phyloP scores from a whole-genome alignment of 768 basidiomycete genomes.

The Trametes villosa region DNA sequence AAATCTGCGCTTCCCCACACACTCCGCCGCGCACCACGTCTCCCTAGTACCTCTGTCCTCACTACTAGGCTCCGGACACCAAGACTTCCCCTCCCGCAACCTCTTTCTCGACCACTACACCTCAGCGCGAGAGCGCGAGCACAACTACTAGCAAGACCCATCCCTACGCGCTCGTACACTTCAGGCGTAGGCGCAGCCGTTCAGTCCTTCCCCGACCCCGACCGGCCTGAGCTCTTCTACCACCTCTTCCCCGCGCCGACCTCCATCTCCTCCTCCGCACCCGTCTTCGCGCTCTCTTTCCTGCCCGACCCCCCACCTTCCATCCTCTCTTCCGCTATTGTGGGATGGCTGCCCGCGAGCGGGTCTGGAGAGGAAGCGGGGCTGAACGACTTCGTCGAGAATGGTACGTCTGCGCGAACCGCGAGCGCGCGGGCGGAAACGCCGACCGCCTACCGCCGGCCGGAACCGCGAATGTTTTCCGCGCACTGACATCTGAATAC shows the following conservation, averaged over 20 bases:
- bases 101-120: no score
- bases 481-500: slow-evolving; percentile 2
- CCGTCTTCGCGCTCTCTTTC: slow-evolving; percentile 72
- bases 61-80: no score
- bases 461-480: background rate
- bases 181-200: no score
- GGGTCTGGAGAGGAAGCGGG: slow-evolving; percentile 48
- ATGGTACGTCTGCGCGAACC: slow-evolving; percentile 50
- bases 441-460: background rate
- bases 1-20: no score
- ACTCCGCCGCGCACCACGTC: no score
- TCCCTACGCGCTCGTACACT: no score
- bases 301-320: slow-evolving; percentile 49
- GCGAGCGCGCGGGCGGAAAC: background rate
- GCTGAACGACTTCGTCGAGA: slow-evolving; percentile 73
- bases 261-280: slow-evolving; percentile 46
- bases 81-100: no score
- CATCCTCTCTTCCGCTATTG: slow-evolving; percentile 52
- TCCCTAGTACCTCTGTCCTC: no score
- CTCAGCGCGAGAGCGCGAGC: no score
- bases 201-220: slow-evolving; percentile 57
- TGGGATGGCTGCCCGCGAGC: slow-evolving; percentile 73
- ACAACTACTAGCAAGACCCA: no score
- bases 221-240: slow-evolving; percentile 70
- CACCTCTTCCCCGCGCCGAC: slow-evolving; percentile 61